These are phyloP conservation scores for Aspergillus diversus DNA, from an alignment of 495 filamentous ascomycete species.

Conservation along the genomic window DNA sequence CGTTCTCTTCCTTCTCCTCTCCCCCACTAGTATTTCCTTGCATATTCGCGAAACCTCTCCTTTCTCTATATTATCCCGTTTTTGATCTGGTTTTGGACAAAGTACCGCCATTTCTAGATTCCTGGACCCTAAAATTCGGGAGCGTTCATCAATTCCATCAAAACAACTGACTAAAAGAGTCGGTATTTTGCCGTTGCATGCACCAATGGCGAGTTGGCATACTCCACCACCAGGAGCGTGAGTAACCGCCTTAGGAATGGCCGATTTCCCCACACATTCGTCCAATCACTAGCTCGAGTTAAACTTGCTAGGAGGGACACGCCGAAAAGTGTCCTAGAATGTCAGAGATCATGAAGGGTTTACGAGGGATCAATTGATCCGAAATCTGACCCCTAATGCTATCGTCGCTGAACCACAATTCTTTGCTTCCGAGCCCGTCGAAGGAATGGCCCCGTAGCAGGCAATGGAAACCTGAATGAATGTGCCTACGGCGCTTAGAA, in stretches of 20 bases:
- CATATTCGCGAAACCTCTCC: background rate
- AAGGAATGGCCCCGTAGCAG: background rate
- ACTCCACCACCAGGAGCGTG: background rate
- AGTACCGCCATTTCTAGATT: background rate
- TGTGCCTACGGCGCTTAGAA: background rate
- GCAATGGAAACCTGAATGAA: constrained; percentile 8
- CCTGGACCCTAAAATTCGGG: background rate
- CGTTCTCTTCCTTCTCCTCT: background rate
- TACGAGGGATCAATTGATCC: background rate
- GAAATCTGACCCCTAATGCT: background rate
- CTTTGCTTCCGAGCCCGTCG: background rate
- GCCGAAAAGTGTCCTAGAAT: background rate
- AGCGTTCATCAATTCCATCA: background rate
- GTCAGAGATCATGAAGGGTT: background rate
- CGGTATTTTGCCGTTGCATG: background rate
- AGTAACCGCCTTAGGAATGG: background rate
- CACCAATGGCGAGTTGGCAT: background rate
- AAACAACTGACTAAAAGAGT: background rate
- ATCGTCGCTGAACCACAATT: background rate
- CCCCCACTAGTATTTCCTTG: background rate
- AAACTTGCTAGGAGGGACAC: background rate
- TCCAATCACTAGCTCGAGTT: background rate
- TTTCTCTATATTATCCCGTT: background rate
- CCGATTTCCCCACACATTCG: background rate
- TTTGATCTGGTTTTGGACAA: background rate